Evolutionary conservation across 2,329 filamentous ascomycete genomes (phyloP).

Genomic region (Malbranchea cinnamomea): DNA sequence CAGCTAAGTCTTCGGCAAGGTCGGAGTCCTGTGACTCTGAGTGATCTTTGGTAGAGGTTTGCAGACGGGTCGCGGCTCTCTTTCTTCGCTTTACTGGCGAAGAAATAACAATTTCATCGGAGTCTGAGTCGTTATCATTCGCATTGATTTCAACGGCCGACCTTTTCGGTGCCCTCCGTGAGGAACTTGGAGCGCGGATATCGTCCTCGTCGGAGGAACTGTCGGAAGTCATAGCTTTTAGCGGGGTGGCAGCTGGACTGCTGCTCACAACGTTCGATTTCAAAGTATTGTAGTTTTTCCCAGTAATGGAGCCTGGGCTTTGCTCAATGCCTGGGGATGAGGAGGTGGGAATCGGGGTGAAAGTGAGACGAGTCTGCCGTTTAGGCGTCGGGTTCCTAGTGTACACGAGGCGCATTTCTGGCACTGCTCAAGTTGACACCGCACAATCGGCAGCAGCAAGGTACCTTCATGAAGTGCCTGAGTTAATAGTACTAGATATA

Average conservation of each 20-base stretch:
- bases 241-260: conserved; percentile 1
- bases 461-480: too few species aligned
- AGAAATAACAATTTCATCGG: conserved; percentile 15
- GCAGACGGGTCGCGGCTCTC: conserved; percentile 4
- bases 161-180: conserved; percentile 17
- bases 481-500: too few species aligned
- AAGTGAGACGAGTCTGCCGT: conserved; percentile 29
- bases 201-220: conserved; percentile 5
- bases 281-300: conserved; percentile 1
- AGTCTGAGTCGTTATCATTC: conserved; percentile 16
- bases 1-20: conserved; percentile 30
- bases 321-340: conserved; percentile 16
- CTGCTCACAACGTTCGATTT: conserved; percentile 4
- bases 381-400: conserved; percentile 4
- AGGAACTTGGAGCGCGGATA: conserved; percentile 4
- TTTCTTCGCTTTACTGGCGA: conserved; percentile 18
- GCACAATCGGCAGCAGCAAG: too few species aligned
- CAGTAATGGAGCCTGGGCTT: too few species aligned
- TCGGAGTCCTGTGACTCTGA: conserved; percentile 24
- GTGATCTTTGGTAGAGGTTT: conserved; percentile 2
- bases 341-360: conserved; percentile 20
- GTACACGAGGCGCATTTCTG: too few species aligned
- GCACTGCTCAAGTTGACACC: too few species aligned
- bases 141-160: conserved; percentile 16
- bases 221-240: background rate